Conservation (phyloP, 495 filamentous ascomycete species). For the Aspergillus hancockii region DNA sequence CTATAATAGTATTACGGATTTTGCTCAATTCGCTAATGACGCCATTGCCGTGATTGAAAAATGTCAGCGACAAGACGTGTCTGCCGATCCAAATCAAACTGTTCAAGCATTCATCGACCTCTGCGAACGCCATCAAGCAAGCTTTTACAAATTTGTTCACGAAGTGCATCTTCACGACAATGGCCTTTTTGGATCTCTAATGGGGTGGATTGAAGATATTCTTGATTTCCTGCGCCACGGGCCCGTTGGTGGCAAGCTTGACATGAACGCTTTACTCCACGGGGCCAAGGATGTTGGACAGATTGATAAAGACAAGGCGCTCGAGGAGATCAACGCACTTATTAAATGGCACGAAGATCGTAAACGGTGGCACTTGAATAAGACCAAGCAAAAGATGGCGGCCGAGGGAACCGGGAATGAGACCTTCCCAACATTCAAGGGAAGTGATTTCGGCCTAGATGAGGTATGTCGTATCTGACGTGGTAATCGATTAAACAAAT, state of each 20-base stretch:
- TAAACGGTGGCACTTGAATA: constrained; percentile 96
- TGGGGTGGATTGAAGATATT: constrained; percentile 97
- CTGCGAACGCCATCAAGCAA: constrained; percentile 89
- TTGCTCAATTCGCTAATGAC: constrained; percentile 89
- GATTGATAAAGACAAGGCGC: constrained; percentile 68
- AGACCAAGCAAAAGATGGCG: constrained; percentile 98
- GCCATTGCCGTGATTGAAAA: constrained; percentile 85
- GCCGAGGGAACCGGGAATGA: constrained; percentile 62
- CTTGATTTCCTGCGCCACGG: constrained; percentile 89
- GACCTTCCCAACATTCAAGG: constrained; percentile 58
- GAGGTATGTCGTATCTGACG: constrained; percentile 50
- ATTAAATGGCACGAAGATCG: constrained; percentile 92
- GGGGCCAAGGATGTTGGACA: constrained; percentile 67
- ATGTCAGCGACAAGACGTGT: constrained; percentile 87
- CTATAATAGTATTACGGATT: constrained; percentile 94
- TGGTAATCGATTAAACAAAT: background rate
- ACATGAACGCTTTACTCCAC: constrained; percentile 90
- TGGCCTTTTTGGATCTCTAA: constrained; percentile 90
- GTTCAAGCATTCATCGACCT: constrained; percentile 99
- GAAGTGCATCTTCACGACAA: constrained; percentile 99
- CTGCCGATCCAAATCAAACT: constrained; percentile 94
- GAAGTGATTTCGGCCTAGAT: constrained; percentile 86
- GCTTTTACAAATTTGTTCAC: constrained; percentile 98
- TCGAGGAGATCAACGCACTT: constrained; percentile 79
- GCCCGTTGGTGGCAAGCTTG: constrained; percentile 73